Conservation (phyloP, 352 stramenopile genomes). For the Pythium pectinolyticum region DNA sequence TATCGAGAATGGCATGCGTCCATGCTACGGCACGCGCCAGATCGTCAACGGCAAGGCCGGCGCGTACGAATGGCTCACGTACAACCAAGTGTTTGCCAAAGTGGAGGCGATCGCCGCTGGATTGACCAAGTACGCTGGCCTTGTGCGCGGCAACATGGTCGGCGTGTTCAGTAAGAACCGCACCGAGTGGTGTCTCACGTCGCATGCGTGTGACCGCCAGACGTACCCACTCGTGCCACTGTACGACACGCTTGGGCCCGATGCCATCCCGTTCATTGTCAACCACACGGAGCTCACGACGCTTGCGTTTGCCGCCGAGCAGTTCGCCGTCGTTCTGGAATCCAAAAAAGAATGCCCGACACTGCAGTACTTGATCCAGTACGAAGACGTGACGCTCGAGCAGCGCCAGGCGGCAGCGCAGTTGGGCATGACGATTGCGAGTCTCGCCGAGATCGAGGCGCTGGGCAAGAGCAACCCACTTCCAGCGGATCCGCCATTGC, state of each 20-base stretch:
- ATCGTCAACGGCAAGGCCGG: conserved; percentile 40
- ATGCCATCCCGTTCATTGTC: conserved; percentile 67
- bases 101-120: conserved; percentile 45
- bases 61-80: conserved; percentile 60
- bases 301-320: conserved; percentile 54
- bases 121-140: conserved; percentile 29
- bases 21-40: conserved; percentile 42
- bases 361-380: conserved; percentile 58
- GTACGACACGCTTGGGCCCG: conserved; percentile 77
- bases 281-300: conserved; percentile 71
- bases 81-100: conserved; percentile 43
- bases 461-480: conserved; percentile 41
- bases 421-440: conserved; percentile 44
- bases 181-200: conserved; percentile 59
- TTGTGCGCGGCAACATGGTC: conserved; percentile 53
- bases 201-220: conserved; percentile 64
- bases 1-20: conserved; percentile 30
- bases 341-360: conserved; percentile 49
- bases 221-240: conserved; percentile 67
- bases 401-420: conserved; percentile 26
- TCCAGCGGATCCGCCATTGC: conserved; percentile 45
- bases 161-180: conserved; percentile 75
- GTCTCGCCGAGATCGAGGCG: conserved; percentile 39
- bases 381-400: conserved; percentile 44
- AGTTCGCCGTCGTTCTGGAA: conserved; percentile 61